A percentile compares a stretch with the other conserved stretches of the same genome.
Conservation (phyloP, 371 early-diverging fungal species). For the Hamiltosporidium magnivora region DNA sequence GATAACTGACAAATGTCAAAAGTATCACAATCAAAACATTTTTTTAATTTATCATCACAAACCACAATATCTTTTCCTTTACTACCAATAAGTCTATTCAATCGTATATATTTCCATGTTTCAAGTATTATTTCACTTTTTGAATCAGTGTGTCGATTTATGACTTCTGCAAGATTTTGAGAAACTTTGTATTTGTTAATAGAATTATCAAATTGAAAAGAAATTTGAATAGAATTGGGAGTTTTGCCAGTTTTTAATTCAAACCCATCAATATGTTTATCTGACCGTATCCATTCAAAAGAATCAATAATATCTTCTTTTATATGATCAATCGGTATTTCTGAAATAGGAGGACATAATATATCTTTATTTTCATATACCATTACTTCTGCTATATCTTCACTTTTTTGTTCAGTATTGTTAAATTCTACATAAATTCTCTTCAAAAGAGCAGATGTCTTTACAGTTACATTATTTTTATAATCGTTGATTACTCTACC, state of each 20-base stretch:
- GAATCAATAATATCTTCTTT: constrained; percentile 3
- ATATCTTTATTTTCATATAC: not conserved
- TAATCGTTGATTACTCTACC: constrained; percentile 44
- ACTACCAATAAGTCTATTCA: constrained; percentile 14
- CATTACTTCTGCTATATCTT: not conserved
- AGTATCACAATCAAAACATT: constrained; percentile 17
- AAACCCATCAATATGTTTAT: constrained; percentile 19
- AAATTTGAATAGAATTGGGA: constrained; percentile 1
- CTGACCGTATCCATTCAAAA: constrained; percentile 32
- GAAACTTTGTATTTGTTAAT: constrained; percentile 23
- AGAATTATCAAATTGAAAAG: constrained; percentile 30
- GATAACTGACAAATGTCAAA: constrained; percentile 29
- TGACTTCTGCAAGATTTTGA: constrained; percentile 5
- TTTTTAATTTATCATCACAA: constrained; percentile 17
- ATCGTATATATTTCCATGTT: constrained; percentile 34
- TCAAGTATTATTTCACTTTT: constrained; percentile 35
- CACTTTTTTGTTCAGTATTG: not conserved
- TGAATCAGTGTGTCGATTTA: constrained; percentile 19
- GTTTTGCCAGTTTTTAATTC: constrained; percentile 7
- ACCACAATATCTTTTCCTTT: constrained; percentile 4
- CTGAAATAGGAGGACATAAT: not conserved
- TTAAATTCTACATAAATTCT: constrained; percentile 8
- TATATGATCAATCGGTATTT: not conserved
- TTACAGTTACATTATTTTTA: constrained; percentile 14
- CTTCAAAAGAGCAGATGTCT: constrained; percentile 33